phyloP scores from a whole-genome alignment of 768 basidiomycete species.

The Podaxis pistillaris region DNA sequence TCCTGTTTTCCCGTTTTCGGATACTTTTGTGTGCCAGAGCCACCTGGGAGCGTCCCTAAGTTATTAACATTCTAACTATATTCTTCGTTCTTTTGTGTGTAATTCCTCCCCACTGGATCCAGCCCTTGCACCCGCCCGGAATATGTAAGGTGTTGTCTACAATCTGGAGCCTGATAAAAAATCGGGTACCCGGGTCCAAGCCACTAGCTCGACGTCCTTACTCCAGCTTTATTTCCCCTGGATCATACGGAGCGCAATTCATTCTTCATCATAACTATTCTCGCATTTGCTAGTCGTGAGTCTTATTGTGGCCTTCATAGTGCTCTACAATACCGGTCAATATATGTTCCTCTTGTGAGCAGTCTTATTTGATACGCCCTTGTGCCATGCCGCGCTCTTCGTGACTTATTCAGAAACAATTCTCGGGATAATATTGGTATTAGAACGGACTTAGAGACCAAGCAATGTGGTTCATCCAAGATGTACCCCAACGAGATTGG shows the following conservation, averaged over 20 bases:
- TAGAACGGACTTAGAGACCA: slow-evolving; percentile 6
- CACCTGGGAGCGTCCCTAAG: slow-evolving; percentile 3
- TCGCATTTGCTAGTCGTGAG: too few relatives aligned
- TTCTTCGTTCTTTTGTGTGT: slow-evolving; percentile 12
- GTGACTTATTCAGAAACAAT: slow-evolving; percentile 13
- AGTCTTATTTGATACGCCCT: not conserved
- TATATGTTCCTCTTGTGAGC: slow-evolving; percentile 22
- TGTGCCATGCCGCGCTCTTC: not conserved
- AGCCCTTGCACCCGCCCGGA: slow-evolving; percentile 17
- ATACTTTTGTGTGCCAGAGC: slow-evolving; percentile 12
- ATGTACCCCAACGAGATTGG: slow-evolving; percentile 7
- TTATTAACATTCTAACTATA: slow-evolving; percentile 15
- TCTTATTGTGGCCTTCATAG: slow-evolving; percentile 17
- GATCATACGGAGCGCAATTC: slow-evolving; percentile 17
- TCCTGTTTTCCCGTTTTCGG: slow-evolving; percentile 15
- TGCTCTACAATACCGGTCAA: slow-evolving; percentile 19
- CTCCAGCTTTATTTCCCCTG: slow-evolving; percentile 21
- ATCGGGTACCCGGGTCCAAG: not conserved
- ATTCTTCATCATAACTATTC: not conserved
- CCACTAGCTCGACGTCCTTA: slow-evolving; percentile 15
- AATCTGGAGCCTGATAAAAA: not conserved
- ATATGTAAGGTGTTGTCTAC: slow-evolving; percentile 13
- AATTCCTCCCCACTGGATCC: slow-evolving; percentile 15
- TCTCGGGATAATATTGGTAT: slow-evolving; percentile 15
- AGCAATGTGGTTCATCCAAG: slow-evolving; percentile 3